Evolutionary conservation across 306 rosid species (phyloP).

Genomic region (Begonia masoniana): DNA sequence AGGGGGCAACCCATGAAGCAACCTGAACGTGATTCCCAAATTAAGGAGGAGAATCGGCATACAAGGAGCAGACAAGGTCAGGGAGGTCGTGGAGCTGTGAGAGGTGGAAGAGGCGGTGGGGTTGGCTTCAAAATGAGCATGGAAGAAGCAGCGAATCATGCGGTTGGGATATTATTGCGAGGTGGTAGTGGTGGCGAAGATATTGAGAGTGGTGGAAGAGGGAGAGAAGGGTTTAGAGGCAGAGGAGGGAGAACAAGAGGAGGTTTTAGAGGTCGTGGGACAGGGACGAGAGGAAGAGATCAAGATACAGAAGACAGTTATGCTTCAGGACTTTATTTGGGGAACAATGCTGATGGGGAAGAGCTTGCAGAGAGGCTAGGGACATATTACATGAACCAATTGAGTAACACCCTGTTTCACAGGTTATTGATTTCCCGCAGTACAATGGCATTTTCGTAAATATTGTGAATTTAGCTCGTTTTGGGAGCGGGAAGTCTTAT

Average conservation of each 20-base stretch:
- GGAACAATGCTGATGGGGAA: constrained; percentile 71
- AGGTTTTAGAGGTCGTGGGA: constrained; percentile 12
- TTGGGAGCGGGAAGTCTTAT: too few relatives aligned
- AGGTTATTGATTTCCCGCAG: too few relatives aligned
- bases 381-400: constrained; percentile 44
- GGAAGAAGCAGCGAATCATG: constrained; percentile 35
- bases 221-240: constrained; percentile 18
- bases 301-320: constrained; percentile 16
- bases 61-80: constrained; percentile 12
- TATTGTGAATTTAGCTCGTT: too few relatives aligned
- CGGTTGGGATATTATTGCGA: constrained; percentile 21
- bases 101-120: constrained; percentile 2
- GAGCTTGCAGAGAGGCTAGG: constrained; percentile 58
- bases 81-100: constrained; percentile 4
- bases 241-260: constrained; percentile 35
- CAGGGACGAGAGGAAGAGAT: constrained; percentile 9
- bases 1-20: constrained; percentile 43
- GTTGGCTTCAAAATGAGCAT: constrained; percentile 17
- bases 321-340: constrained; percentile 34
- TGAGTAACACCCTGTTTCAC: too few relatives aligned
- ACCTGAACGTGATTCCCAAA: constrained; percentile 9
- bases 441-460: too few relatives aligned
- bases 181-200: constrained; percentile 13
- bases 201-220: constrained; percentile 7
- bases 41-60: constrained; percentile 39